Base-by-base conservation (phyloP, 139 green algal genomes). In the Parachlorella kessleri region DNA sequence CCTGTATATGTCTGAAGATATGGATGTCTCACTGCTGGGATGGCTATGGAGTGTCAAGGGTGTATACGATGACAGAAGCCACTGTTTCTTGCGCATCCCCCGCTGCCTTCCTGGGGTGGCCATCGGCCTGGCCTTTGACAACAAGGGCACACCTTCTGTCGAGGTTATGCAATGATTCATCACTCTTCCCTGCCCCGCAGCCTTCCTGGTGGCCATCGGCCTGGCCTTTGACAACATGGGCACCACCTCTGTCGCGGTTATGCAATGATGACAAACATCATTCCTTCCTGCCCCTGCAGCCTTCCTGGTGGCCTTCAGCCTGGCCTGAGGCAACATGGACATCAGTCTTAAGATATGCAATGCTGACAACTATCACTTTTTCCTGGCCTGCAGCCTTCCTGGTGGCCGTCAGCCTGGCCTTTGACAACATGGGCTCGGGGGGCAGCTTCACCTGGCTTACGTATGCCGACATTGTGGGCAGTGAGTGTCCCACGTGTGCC, bases 121-220 rank as follows among this genome's bases (percentile, higher is more conserved):
- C 48, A 28, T 14, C 48, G 14, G 14, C 14, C 21, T 59, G 14
- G 48, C 14, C 21, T 18, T 59, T 18, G 14, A 18, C 48, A 28
- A 18, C 48, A 59, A 18, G 48, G 14, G 48, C 48, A 14, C 48
- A 59, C 48, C 48, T 18, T 59, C 21, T 59, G 48, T 59, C 14
- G 14, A 14, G 14, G 48, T 59, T 28, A 14, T 59, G 48, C 48
- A 59, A 14, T 59, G 48, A 28, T 28, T 18, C 21, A 14, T 28
- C 14, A 59, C 21, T 59, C 14, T 59, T 14, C 48, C 21, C 14
- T 59, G 48, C 48, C 21, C 14, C 21, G 48, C 48, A 59, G 70
- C 81, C 10, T 85, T 85, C 70, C 23, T 82, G 23, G 68, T 82
- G 21, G 68, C 81, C n/a, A 53, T 85, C 7, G 48, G 55, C 28